Conservation (phyloP, 2,329 filamentous ascomycete species). For the Purpureocillium lavendulum region DNA sequence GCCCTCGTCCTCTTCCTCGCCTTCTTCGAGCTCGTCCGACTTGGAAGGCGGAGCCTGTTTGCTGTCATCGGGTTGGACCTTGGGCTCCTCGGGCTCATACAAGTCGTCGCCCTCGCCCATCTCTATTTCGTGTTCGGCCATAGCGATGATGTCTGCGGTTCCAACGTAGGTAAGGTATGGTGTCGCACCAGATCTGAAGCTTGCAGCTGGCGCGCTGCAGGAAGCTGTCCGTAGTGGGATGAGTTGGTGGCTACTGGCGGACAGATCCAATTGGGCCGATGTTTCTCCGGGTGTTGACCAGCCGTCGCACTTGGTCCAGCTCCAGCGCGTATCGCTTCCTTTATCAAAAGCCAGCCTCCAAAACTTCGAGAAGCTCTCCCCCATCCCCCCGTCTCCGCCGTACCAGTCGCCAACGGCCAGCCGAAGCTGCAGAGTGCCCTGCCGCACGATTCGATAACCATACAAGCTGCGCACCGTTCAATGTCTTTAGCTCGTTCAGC, state of each 20-base stretch:
- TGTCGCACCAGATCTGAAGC: constrained; percentile 4
- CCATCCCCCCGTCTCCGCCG: background rate
- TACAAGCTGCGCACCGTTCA: constrained; percentile 7
- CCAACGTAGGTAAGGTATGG: background rate
- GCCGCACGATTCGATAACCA: background rate
- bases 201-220: background rate
- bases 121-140: constrained; percentile 40
- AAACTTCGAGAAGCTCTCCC: constrained; percentile 1
- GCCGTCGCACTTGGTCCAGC: constrained; percentile 1
- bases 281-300: constrained; percentile 16
- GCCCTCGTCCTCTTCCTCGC: constrained; percentile 54
- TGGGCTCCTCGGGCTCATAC: constrained; percentile 52
- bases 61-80: constrained; percentile 22
- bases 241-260: too few species aligned
- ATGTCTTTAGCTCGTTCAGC: constrained; percentile 49
- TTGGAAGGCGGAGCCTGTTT: constrained; percentile 20
- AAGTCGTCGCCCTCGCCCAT: constrained; percentile 63
- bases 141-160: background rate
- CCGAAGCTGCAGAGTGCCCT: too few species aligned
- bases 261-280: constrained; percentile 13
- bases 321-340: background rate
- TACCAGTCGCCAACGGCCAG: too few species aligned
- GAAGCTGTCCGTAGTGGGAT: too few species aligned
- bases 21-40: constrained; percentile 52
- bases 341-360: background rate